Base-by-base conservation (phyloP, 2,329 filamentous ascomycete genomes). In the Alternaria incomplexa region DNA sequence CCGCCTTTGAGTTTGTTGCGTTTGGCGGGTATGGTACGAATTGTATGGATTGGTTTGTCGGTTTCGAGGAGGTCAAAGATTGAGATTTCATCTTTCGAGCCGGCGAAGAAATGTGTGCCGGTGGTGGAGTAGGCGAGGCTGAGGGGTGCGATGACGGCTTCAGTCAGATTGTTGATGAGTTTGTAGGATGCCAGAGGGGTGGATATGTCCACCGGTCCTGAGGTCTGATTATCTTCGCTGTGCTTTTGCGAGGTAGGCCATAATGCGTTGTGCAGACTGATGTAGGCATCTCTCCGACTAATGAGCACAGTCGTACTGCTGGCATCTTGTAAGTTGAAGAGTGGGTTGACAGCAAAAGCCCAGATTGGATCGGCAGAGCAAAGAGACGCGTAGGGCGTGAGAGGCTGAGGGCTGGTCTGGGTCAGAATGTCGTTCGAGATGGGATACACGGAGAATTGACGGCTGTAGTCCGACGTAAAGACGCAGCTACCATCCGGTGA, bases 401-500 rank as follows among this genome's bases (percentile, higher is more conserved):
- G 73, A 6, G 62, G 40, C 12, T 60, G 64, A 23, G 63, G 54
- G 8, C 26, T 30, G 5, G 56, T 17, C 22, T 67, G 48, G 1
- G 58, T 51, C 26, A 67, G 44, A 23, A 71, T 58, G 45, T 61
- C 58, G 9, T 61, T 59, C 25, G 64, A 44, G 51, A 77, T 61
- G 17, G 68, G 63, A 52, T 77, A 87, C 79, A 89, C 71, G 7
- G 88, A 81, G 70, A 85, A 88, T 1, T 84, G 84, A 68, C 85
- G 81, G n/a, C 87, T 80, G 60, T 79, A 83, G 61, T 82, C 85
- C 44, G 84, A 83, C 3, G 87, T 86, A 61, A 90, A 73, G 23
- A 90, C 72, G 22, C 83, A 85, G 1, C 85, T 88, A 7, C 88
- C 88, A 73, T 90, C 88, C 15, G 85, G 79, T 8, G 73, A 77